phyloP scores from a whole-genome alignment of 1,284 basidiomycete genomes.

The Tilletia indica region DNA sequence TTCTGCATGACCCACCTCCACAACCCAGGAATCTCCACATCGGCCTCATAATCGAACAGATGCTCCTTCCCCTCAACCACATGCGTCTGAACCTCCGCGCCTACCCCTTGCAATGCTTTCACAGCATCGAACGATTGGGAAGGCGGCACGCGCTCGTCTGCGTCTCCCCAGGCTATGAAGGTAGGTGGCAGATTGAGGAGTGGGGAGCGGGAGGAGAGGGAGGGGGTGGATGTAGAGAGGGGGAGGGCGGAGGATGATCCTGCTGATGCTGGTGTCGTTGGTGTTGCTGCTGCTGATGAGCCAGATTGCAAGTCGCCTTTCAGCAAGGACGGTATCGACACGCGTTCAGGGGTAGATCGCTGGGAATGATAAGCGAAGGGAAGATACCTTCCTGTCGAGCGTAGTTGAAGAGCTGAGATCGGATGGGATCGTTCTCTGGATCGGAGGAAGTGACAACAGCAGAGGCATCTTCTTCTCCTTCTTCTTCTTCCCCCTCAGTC shows the following conservation, averaged over 20 bases:
- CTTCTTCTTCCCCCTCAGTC: background rate
- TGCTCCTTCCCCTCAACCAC: slow-evolving; percentile 19
- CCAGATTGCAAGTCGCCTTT: background rate
- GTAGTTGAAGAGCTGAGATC: slow-evolving; percentile 38
- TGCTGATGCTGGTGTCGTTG: background rate
- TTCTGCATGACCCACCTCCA: slow-evolving; percentile 11
- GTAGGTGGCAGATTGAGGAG: background rate
- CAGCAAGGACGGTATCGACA: slow-evolving; percentile 32
- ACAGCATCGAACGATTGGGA: slow-evolving; percentile 35
- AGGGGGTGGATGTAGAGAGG: no score
- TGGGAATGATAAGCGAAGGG: slow-evolving; percentile 29
- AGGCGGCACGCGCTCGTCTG: slow-evolving; percentile 34
- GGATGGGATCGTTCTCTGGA: slow-evolving; percentile 29
- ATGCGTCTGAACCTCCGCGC: background rate
- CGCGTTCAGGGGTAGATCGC: slow-evolving; percentile 21
- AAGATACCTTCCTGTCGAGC: slow-evolving; percentile 38
- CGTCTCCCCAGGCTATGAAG: slow-evolving; percentile 36
- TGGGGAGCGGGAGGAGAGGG: no score
- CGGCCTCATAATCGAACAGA: slow-evolving; percentile 20
- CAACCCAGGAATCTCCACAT: slow-evolving; percentile 17
- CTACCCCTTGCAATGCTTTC: slow-evolving; percentile 26
- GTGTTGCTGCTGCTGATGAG: background rate
- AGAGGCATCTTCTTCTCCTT: background rate
- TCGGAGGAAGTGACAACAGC: background rate
- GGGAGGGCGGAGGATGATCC: slow-evolving; percentile 7